phyloP scores from a whole-genome alignment of 202 grass and related monocot genomes.

The Panicum virgatum region DNA sequence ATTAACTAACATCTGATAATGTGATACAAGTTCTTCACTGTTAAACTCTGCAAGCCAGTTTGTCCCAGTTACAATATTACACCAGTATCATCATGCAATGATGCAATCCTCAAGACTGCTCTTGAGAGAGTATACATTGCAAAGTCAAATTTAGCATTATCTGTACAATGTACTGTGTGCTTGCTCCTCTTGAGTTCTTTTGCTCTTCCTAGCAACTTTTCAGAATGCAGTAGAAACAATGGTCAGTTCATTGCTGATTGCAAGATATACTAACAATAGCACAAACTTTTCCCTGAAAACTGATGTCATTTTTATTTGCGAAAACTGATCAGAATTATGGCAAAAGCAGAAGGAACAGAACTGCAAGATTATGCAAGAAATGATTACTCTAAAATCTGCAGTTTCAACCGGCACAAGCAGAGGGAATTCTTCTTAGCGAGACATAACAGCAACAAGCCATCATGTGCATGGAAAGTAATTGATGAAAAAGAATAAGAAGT shows the following conservation, averaged over 20 bases:
- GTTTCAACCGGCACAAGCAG: slow-evolving; percentile 7
- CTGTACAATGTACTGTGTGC: neutral
- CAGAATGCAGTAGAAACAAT: neutral
- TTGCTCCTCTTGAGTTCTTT: slow-evolving; percentile 14
- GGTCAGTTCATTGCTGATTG: neutral
- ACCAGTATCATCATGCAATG: neutral
- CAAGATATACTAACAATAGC: slow-evolving; percentile 7
- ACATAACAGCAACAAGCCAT: neutral
- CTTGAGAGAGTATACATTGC: neutral
- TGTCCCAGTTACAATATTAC: slow-evolving; percentile 1
- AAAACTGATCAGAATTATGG: neutral
- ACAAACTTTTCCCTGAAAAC: slow-evolving; percentile 26
- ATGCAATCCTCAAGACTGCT: neutral
- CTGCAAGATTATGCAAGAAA: neutral
- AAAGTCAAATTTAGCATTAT: slow-evolving; percentile 17
- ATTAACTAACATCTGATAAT: neutral
- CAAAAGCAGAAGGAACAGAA: neutral
- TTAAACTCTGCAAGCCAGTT: neutral
- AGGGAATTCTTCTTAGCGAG: neutral
- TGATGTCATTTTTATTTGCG: neutral
- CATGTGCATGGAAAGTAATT: neutral
- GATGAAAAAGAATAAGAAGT: neutral
- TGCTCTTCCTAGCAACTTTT: neutral
- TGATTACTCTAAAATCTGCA: neutral
- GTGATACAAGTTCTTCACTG: slow-evolving; percentile 6